Percentiles rank a stretch among this genome's conserved stretches.
These are phyloP conservation scores for Cyberlindnera saturnus DNA, from an alignment of 805 yeast genomes.

Conservation along the genomic window DNA sequence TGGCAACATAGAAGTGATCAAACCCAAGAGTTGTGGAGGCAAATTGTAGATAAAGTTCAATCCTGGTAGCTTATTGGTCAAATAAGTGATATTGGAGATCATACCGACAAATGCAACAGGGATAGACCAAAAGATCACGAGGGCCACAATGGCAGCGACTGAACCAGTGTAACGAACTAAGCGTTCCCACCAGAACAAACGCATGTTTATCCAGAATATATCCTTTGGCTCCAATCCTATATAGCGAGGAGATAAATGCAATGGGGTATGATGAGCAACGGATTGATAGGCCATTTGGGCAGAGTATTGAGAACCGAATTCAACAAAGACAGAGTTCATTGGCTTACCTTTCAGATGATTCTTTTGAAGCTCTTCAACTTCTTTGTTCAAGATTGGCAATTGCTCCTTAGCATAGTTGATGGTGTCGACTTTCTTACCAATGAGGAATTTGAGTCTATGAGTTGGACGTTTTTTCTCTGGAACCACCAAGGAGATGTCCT, in stretches of 20 bases:
- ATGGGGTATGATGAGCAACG: slow-evolving; percentile 57
- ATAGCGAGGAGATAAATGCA: slow-evolving; percentile 53
- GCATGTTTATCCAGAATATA: slow-evolving; percentile 64
- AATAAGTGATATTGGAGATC: slow-evolving; percentile 58
- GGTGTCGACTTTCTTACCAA: slow-evolving; percentile 61
- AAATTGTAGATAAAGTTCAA: slow-evolving; percentile 50
- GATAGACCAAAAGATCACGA: slow-evolving; percentile 64
- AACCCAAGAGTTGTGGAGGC: slow-evolving; percentile 50
- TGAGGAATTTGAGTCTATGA: slow-evolving; percentile 33
- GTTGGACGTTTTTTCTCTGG: slow-evolving; percentile 67
- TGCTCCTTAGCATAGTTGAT: slow-evolving; percentile 50
- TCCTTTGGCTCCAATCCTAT: slow-evolving; percentile 61
- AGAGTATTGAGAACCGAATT: slow-evolving; percentile 67
- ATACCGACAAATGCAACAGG: slow-evolving; percentile 79
- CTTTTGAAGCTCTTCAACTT: slow-evolving; percentile 50
- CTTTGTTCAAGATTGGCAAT: slow-evolving; percentile 50
- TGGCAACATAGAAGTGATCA: slow-evolving; percentile 65
- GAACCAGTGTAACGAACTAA: slow-evolving; percentile 49
- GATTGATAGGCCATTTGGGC: slow-evolving; percentile 72
- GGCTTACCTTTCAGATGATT: slow-evolving; percentile 43
- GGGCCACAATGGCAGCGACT: slow-evolving; percentile 44
- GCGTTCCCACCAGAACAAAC: slow-evolving; percentile 79
- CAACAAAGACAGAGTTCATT: slow-evolving; percentile 77
- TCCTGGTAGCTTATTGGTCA: slow-evolving; percentile 51
- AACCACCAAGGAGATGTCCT: slow-evolving; percentile 50